These are phyloP conservation scores for Saccharomyces hybrid DNA, from an alignment of 1,139 yeast genomes.

Conservation along the genomic window DNA sequence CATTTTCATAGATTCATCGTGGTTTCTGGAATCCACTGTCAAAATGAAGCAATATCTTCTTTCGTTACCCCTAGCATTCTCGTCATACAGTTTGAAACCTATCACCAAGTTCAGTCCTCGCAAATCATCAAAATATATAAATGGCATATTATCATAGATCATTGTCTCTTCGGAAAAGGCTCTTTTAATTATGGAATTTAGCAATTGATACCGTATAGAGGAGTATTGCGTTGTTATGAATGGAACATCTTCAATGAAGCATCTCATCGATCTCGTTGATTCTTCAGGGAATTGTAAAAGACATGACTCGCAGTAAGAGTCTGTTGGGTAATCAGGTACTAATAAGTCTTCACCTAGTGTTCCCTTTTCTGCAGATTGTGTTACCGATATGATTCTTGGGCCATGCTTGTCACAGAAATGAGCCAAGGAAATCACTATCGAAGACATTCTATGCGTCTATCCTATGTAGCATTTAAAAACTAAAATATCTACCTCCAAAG, in stretches of 20 bases:
- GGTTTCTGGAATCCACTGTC: conserved; percentile 50
- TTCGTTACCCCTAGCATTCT: conserved; percentile 71
- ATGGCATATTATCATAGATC: conserved; percentile 56
- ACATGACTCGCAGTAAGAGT: conserved; percentile 56
- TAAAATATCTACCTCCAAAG: not conserved
- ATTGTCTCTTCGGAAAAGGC: conserved; percentile 67
- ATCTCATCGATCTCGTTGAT: conserved; percentile 20
- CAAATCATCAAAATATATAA: conserved; percentile 61
- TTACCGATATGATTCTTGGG: conserved; percentile 67
- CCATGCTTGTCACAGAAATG: conserved; percentile 88
- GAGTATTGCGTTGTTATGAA: conserved; percentile 60
- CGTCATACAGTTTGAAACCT: conserved; percentile 61
- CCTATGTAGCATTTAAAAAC: not conserved
- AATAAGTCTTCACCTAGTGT: conserved; percentile 24
- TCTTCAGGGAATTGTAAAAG: conserved; percentile 42
- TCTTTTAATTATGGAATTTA: conserved; percentile 45
- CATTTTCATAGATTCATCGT: conserved; percentile 31
- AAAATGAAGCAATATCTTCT: conserved; percentile 62
- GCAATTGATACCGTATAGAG: conserved; percentile 33
- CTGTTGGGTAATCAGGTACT: conserved; percentile 31
- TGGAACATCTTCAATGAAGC: conserved; percentile 14
- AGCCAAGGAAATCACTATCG: conserved; percentile 46
- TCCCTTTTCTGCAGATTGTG: conserved; percentile 40
- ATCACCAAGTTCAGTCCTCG: conserved; percentile 62
- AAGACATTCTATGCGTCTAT: conserved; percentile 11